These are phyloP conservation scores for Pneumocystis wakefieldiae DNA, from an alignment of 1,139 yeast species.

Conservation along the genomic window DNA sequence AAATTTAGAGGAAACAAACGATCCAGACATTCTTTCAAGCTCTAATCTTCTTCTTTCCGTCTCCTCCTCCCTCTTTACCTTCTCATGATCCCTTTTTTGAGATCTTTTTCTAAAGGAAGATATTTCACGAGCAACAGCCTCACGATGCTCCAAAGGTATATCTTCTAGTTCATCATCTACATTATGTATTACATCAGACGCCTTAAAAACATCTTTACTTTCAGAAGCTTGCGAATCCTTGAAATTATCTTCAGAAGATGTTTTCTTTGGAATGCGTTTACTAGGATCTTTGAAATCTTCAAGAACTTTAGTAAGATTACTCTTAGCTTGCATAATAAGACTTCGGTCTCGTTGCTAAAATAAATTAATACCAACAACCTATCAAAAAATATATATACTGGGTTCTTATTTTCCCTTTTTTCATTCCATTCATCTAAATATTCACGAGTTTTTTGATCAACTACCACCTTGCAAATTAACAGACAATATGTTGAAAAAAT, in stretches of 20 bases:
- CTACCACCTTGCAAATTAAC: not conserved
- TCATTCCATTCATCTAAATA: not conserved
- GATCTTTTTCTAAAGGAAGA: constrained; percentile 23
- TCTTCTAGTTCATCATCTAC: constrained; percentile 16
- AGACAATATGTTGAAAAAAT: not conserved
- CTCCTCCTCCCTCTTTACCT: constrained; percentile 17
- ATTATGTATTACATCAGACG: constrained; percentile 9
- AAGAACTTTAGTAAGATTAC: constrained; percentile 3
- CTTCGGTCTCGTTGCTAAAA: not conserved
- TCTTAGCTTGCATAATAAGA: not conserved
- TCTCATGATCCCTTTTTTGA: constrained; percentile 16
- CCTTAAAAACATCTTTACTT: not conserved
- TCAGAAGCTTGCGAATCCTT: not conserved
- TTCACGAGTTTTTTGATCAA: not conserved
- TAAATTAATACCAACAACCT: not conserved
- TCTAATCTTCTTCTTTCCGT: constrained; percentile 10
- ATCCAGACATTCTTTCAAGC: not conserved
- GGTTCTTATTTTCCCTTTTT: not conserved
- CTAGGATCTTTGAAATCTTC: constrained; percentile 1
- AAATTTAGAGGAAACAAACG: not conserved
- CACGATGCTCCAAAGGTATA: constrained; percentile 20
- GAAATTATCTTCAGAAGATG: not conserved
- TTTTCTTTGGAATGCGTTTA: not conserved
- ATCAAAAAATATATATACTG: not conserved
- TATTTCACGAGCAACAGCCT: constrained; percentile 21